phyloP scores from a whole-genome alignment of 2,329 filamentous ascomycete species.

The Aurifilum marmelostoma region DNA sequence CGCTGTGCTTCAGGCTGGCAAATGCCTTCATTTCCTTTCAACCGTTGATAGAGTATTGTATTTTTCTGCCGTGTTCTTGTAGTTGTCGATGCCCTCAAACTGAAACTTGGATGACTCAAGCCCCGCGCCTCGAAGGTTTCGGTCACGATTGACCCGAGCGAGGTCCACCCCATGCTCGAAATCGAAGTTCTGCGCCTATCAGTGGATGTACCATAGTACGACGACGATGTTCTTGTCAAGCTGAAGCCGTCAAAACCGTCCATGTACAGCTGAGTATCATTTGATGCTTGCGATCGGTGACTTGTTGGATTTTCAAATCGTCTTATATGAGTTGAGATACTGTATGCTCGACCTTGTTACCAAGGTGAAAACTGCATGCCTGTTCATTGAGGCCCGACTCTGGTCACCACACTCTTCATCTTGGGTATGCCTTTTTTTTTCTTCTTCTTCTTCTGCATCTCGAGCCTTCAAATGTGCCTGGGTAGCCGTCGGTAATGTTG shows the following conservation, averaged over 20 bases:
- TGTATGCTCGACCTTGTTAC: not conserved
- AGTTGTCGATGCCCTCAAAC: not conserved
- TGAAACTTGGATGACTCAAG: not conserved
- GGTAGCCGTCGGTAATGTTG: no score
- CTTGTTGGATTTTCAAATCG: not conserved
- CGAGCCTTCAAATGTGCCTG: no score
- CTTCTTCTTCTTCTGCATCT: not conserved
- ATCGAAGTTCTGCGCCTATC: not conserved
- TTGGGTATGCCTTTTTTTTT: not conserved
- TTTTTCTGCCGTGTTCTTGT: not conserved
- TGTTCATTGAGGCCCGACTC: not conserved
- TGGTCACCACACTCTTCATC: not conserved
- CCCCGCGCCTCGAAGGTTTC: not conserved
- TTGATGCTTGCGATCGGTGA: not conserved
- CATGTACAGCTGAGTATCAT: not conserved
- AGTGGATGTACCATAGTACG: not conserved
- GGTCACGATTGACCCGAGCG: conserved; percentile 3
- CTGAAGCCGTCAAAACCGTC: not conserved
- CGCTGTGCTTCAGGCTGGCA: not conserved
- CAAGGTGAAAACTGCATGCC: not conserved
- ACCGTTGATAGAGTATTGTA: not conserved
- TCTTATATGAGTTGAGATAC: not conserved
- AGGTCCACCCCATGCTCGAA: not conserved
- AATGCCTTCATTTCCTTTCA: not conserved
- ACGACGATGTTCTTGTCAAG: not conserved